A percentile compares a stretch with the other conserved stretches of the same genome.
These are phyloP conservation scores for Ramichloridium luteum DNA, from an alignment of 2,329 filamentous ascomycete species.

Conservation along the genomic window DNA sequence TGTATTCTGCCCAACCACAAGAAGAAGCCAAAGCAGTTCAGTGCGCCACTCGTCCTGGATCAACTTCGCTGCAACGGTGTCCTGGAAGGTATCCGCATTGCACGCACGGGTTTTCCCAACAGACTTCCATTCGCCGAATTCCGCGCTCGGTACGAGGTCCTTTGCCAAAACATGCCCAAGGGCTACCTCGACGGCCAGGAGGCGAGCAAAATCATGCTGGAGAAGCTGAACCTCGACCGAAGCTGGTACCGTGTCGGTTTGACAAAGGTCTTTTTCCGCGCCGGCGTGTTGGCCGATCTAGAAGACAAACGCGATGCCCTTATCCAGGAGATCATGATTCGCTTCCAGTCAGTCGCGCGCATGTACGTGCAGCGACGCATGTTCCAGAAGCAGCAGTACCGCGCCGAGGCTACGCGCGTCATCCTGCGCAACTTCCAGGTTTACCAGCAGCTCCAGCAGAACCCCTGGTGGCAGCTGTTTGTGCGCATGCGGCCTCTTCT, in stretches of 20 bases:
- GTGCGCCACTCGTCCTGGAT: conserved; percentile 82
- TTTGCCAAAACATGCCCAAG: conserved; percentile 78
- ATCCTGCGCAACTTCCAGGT: conserved; percentile 90
- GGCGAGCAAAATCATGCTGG: conserved; percentile 73
- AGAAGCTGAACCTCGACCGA: conserved; percentile 74
- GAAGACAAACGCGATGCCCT: conserved; percentile 90
- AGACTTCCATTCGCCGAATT: conserved; percentile 86
- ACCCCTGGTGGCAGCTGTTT: conserved; percentile 95
- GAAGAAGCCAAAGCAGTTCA: conserved; percentile 87
- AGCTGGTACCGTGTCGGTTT: conserved; percentile 84
- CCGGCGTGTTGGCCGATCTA: conserved; percentile 86
- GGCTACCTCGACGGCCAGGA: conserved; percentile 84
- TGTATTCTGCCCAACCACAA: conserved; percentile 98
- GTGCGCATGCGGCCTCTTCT: conserved; percentile 90
- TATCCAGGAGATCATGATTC: conserved; percentile 85
- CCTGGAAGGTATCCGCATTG: conserved; percentile 94
- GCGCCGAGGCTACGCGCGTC: conserved; percentile 85
- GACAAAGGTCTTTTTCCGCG: conserved; percentile 96
- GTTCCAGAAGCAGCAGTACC: conserved; percentile 85
- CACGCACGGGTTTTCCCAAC: conserved; percentile 92
- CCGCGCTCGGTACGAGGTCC: conserved; percentile 86
- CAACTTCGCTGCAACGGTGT: conserved; percentile 98
- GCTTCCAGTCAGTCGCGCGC: conserved; percentile 83
- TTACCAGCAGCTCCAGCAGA: conserved; percentile 78
- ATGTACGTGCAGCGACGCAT: conserved; percentile 81